Base-by-base conservation (phyloP, 2,329 filamentous ascomycete species). In the Botrytis byssoidea region DNA sequence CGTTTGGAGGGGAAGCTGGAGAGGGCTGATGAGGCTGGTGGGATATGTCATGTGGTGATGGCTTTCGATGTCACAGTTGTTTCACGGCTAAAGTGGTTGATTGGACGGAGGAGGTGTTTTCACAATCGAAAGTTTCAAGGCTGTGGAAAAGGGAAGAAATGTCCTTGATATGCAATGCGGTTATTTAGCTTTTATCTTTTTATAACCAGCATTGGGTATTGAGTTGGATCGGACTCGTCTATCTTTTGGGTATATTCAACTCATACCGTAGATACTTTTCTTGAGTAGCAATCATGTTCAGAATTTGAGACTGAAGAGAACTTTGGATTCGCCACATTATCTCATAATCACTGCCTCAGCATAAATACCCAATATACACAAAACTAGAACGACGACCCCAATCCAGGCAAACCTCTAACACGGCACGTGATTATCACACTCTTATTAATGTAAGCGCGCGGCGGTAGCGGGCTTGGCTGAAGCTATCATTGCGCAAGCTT, bases 381-480 rank as follows among this genome's bases (percentile, higher is more conserved):
- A 64, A 14, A 32, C n/a, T 16, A 57, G 51, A 57, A 57, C 1
- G n/a, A 29, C 14, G 4, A 16, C 14, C 51, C n/a, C 51, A 32
- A n/a, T 65, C 42, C 40, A 46, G 35, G 29, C 20, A 66, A 22
- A 6, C 16, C 14, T 32, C 42, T 35, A 35, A 3, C 35, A 22
- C 0, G 4, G 1, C 65, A 68, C 65, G 65, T 68, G 65, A 68
- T 40, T 6, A 22, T 1, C 9, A 37, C 25, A 29, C 35, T 18
- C 48, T 16, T 25, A 35, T 22, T 5, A 35, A 25, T 37, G 32
- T 68, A 57, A 68, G 48, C 66, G 66, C 48, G 66, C 66, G 66
- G 66, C 37, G 55, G 40, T 68, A 42, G 35, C 66, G 66, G 66
- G 37, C 48, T 68, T 68, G 65, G 65, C 65, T 48, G 63, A 66